A percentile compares a stretch with the other conserved stretches of the same genome.
Evolutionary conservation across 495 filamentous ascomycete genomes (phyloP).

Genomic region (Trichoderma erinaceum): DNA sequence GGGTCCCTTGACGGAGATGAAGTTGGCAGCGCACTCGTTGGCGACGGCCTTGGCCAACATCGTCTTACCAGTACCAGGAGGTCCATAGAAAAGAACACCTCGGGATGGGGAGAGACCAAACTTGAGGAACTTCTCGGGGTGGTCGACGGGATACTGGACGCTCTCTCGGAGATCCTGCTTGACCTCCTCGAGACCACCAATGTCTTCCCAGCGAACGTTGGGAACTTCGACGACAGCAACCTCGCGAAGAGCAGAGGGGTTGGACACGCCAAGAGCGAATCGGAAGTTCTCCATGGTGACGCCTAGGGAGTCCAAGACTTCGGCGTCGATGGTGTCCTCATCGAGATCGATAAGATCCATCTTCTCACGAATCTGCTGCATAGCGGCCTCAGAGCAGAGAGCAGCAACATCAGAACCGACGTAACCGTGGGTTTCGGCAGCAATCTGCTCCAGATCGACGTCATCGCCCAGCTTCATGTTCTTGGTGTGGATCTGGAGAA

Average conservation of each 20-base stretch:
- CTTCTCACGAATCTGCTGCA: conserved; percentile 99
- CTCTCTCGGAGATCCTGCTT: conserved; percentile 99
- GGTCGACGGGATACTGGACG: conserved; percentile 98
- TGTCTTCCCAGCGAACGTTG: conserved; percentile 99
- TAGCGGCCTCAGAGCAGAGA: conserved; percentile 98
- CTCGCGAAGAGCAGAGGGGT: conserved; percentile 96
- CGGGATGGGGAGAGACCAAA: conserved; percentile 97
- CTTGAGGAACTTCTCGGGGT: conserved; percentile 99
- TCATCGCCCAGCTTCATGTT: conserved; percentile 99
- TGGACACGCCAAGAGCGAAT: conserved; percentile 93
- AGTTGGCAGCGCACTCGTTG: conserved; percentile 98
- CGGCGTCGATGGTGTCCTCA: conserved; percentile 97
- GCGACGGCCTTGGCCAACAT: conserved; percentile 98
- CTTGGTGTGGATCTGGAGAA: conserved; percentile 98
- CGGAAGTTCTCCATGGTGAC: conserved; percentile 99
- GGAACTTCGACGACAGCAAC: conserved; percentile 98
- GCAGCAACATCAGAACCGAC: conserved; percentile 98
- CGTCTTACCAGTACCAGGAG: conserved; percentile 99
- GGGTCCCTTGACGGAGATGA: conserved; percentile 98
- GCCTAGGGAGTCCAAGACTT: conserved; percentile 94
- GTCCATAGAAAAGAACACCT: conserved; percentile 97
- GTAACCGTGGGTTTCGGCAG: conserved; percentile 96
- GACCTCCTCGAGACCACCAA: conserved; percentile 95
- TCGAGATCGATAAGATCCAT: conserved; percentile 99
- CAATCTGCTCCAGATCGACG: conserved; percentile 94